Evolutionary conservation across 345 rosid species (phyloP).

Genomic region (Gossypium ekmanianum): DNA sequence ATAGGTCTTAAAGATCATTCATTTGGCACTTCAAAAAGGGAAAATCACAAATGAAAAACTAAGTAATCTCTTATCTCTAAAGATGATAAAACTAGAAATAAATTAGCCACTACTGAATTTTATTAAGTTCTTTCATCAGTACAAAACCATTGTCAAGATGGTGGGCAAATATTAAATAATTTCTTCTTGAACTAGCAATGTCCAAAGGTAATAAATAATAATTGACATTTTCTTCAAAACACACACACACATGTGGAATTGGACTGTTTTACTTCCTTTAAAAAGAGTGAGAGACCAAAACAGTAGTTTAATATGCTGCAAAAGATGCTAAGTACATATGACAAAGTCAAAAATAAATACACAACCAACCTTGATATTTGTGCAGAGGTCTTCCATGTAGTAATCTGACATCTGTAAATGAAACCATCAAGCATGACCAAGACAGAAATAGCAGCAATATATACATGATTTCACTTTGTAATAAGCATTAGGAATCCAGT

Average conservation of each 20-base stretch:
- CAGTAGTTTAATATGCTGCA: neutral
- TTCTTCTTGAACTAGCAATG: neutral
- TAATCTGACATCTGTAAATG: neutral
- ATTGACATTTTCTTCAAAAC: neutral
- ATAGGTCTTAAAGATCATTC: neutral
- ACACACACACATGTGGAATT: neutral
- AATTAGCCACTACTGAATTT: neutral
- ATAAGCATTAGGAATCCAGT: neutral
- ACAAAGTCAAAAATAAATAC: neutral
- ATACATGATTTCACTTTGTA: neutral
- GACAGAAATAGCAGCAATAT: neutral
- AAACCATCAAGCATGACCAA: neutral
- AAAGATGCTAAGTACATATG: neutral
- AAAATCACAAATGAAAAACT: neutral
- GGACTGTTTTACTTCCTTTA: neutral
- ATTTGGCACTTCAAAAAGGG: neutral
- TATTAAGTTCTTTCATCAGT: neutral
- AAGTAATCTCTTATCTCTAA: neutral
- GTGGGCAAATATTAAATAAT: neutral
- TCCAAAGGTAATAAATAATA: neutral
- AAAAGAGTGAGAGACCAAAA: neutral
- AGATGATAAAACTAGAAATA: neutral
- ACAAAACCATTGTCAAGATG: neutral
- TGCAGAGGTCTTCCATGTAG: neutral
- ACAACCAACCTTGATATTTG: constrained; percentile 10